phyloP scores from a whole-genome alignment of 2,329 filamentous ascomycete genomes.

The Pestalotiopsis sp. region DNA sequence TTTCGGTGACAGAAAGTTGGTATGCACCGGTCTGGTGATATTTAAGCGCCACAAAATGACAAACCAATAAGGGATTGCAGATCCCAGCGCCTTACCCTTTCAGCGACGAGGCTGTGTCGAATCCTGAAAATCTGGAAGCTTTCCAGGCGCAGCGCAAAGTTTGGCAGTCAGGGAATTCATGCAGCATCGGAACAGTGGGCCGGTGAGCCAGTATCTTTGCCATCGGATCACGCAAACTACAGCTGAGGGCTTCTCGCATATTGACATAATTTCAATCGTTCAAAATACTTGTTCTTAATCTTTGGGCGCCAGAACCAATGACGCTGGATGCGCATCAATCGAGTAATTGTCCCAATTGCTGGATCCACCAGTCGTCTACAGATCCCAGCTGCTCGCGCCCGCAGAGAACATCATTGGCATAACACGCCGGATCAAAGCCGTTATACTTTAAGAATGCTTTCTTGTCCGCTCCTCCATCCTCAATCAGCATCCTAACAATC shows the following conservation, averaged over 20 bases:
- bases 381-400: not conserved
- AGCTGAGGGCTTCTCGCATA: not conserved
- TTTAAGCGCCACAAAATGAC: too few species aligned
- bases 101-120: not conserved
- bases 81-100: conserved; percentile 9
- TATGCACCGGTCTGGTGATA: too few species aligned
- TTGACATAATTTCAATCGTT: not conserved
- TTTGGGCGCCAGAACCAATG: too few species aligned
- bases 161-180: not conserved
- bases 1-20: too few species aligned
- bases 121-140: not conserved
- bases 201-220: not conserved
- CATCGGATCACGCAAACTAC: conserved; percentile 7
- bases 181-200: not conserved
- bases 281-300: too few species aligned
- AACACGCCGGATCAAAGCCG: conserved; percentile 30
- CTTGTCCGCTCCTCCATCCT: conserved; percentile 25
- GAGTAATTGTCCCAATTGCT: not conserved
- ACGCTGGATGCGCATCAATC: not conserved
- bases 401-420: conserved; percentile 22
- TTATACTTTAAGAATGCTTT: conserved; percentile 26
- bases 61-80: conserved; percentile 2
- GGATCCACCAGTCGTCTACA: conserved; percentile 6
- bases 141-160: not conserved
- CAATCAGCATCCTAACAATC: conserved; percentile 27